Conservation (phyloP, 1,284 basidiomycete genomes). For the Hymenochaete sp. region DNA sequence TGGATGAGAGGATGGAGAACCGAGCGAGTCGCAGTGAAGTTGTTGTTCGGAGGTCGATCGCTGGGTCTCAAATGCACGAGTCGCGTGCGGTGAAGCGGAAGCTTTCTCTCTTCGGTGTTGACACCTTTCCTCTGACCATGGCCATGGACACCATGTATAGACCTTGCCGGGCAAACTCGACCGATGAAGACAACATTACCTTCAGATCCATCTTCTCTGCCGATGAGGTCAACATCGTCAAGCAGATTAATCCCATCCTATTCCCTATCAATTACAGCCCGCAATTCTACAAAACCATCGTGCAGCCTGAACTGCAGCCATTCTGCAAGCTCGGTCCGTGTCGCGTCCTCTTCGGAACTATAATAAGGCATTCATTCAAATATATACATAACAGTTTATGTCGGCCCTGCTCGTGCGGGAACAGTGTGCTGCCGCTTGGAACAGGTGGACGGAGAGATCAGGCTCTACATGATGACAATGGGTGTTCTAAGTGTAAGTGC, state of each 20-base stretch:
- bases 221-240: too few relatives aligned
- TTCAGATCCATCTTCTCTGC: too few relatives aligned
- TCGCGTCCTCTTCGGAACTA: neutral
- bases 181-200: too few relatives aligned
- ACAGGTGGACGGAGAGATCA: conserved; percentile 44
- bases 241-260: conserved; percentile 70
- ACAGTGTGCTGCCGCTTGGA: conserved; percentile 75
- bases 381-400: conserved; percentile 53
- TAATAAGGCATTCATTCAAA: neutral
- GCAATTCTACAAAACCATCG: conserved; percentile 69
- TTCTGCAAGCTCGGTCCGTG: conserved; percentile 70
- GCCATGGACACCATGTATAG: too few relatives aligned
- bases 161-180: too few relatives aligned
- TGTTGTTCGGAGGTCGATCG: too few relatives aligned
- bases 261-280: conserved; percentile 79
- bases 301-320: conserved; percentile 60
- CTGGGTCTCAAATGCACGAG: too few relatives aligned
- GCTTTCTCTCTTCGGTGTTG: too few relatives aligned
- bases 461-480: conserved; percentile 78
- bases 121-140: too few relatives aligned
- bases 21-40: too few relatives aligned
- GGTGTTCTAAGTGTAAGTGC: conserved; percentile 65
- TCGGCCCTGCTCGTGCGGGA: conserved; percentile 78
- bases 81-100: too few relatives aligned
- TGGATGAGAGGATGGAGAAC: too few relatives aligned